These are phyloP conservation scores for Hymenoscyphus infarciens DNA, from an alignment of 2,329 filamentous ascomycete genomes.

Conservation along the genomic window DNA sequence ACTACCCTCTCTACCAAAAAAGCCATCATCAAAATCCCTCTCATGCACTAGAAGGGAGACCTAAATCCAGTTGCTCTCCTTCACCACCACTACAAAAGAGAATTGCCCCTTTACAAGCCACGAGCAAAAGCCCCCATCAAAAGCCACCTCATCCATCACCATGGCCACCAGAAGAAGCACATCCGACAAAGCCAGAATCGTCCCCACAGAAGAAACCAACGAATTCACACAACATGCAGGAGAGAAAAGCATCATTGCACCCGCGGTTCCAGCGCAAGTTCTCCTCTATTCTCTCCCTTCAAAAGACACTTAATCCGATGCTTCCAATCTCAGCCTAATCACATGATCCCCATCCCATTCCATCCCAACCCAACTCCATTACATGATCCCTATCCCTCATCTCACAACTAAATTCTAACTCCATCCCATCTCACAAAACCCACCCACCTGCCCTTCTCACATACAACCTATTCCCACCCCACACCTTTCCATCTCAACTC, in stretches of 20 bases:
- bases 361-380: slow-evolving; percentile 16
- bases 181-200: slow-evolving; percentile 55
- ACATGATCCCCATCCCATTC: background rate
- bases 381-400: too few relatives aligned
- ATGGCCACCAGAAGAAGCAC: slow-evolving; percentile 72
- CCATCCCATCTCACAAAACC: too few relatives aligned
- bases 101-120: background rate
- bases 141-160: slow-evolving; percentile 26
- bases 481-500: background rate
- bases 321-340: background rate
- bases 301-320: background rate
- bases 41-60: background rate
- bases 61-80: background rate
- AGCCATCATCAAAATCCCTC: background rate
- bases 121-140: slow-evolving; percentile 1
- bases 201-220: background rate
- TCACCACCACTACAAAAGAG: background rate
- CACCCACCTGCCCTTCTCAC: too few relatives aligned
- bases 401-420: too few relatives aligned
- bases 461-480: background rate
- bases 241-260: slow-evolving; percentile 69
- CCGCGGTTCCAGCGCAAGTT: slow-evolving; percentile 76
- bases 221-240: slow-evolving; percentile 40
- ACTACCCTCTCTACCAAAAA: background rate
- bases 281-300: background rate